phyloP scores from a whole-genome alignment of 495 filamentous ascomycete genomes.

The Aspergillus bridgeri region DNA sequence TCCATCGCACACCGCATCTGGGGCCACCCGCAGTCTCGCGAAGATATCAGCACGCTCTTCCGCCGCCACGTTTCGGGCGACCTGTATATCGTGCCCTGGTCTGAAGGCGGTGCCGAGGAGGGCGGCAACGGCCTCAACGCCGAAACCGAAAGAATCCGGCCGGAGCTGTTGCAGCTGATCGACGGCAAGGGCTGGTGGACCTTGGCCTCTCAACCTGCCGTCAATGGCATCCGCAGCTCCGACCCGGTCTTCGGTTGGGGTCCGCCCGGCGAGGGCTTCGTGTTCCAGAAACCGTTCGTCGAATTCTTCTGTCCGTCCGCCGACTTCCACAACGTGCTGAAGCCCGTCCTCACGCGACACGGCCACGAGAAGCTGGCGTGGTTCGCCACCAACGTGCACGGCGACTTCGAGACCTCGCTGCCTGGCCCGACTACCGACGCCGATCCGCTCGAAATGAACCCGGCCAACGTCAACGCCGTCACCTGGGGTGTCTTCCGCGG shows the following conservation, averaged over 20 bases:
- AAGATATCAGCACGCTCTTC: slow-evolving; percentile 77
- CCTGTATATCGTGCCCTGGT: slow-evolving; percentile 81
- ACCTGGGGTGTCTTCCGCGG: slow-evolving; percentile 96
- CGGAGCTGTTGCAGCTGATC: slow-evolving; percentile 71
- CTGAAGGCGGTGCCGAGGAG: slow-evolving; percentile 71
- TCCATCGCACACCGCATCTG: slow-evolving; percentile 76
- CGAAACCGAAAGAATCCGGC: slow-evolving; percentile 76
- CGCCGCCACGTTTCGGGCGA: slow-evolving; percentile 72
- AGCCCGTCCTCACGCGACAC: slow-evolving; percentile 55
- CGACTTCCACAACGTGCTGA: slow-evolving; percentile 63
- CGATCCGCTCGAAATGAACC: slow-evolving; percentile 37
- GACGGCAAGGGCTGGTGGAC: slow-evolving; percentile 82
- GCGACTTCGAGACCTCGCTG: slow-evolving; percentile 67
- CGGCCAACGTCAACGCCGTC: slow-evolving; percentile 77
- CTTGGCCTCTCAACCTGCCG: slow-evolving; percentile 91
- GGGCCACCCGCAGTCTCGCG: slow-evolving; percentile 65
- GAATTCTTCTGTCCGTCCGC: slow-evolving; percentile 80
- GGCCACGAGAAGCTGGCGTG: slow-evolving; percentile 67
- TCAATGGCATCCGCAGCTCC: slow-evolving; percentile 73
- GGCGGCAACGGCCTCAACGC: slow-evolving; percentile 51
- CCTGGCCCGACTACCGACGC: slow-evolving; percentile 29
- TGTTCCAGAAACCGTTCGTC: slow-evolving; percentile 98
- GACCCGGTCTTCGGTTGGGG: slow-evolving; percentile 93
- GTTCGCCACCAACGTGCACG: slow-evolving; percentile 73
- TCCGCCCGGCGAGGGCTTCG: slow-evolving; percentile 78